Conservation (phyloP, 2,329 filamentous ascomycete species). For the Nemania abortiva region DNA sequence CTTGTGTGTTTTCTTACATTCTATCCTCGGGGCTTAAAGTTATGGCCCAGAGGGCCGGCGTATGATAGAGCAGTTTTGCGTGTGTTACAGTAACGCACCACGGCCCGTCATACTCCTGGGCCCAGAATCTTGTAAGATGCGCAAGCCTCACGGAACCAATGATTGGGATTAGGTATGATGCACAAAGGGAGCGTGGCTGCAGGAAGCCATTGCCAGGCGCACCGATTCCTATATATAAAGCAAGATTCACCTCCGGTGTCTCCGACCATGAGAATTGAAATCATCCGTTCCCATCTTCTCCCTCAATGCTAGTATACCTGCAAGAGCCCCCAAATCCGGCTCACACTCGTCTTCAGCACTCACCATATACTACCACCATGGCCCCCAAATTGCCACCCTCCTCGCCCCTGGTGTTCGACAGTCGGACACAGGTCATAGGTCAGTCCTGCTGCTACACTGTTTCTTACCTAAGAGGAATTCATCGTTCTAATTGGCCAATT, state of each 20-base stretch:
- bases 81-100: slow-evolving; percentile 13
- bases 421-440: slow-evolving; percentile 47
- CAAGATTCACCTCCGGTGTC: slow-evolving; percentile 28
- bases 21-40: slow-evolving; percentile 2
- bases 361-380: slow-evolving; percentile 39
- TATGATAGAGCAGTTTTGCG: slow-evolving; percentile 18
- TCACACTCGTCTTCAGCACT: slow-evolving; percentile 29
- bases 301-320: slow-evolving; percentile 46
- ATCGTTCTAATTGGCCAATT: slow-evolving; percentile 29
- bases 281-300: slow-evolving; percentile 23
- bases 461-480: slow-evolving; percentile 13
- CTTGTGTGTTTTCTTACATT: not conserved
- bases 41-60: slow-evolving; percentile 14
- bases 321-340: slow-evolving; percentile 32
- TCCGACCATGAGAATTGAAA: slow-evolving; percentile 16
- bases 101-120: slow-evolving; percentile 13
- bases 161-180: slow-evolving; percentile 23
- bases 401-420: slow-evolving; percentile 40
- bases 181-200: slow-evolving; percentile 37
- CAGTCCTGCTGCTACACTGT: slow-evolving; percentile 19
- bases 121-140: slow-evolving; percentile 14
- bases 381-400: slow-evolving; percentile 27
- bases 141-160: slow-evolving; percentile 25
- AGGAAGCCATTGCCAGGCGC: slow-evolving; percentile 36
- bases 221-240: slow-evolving; percentile 38